Conservation (phyloP, 108 stramenopile genomes). For the Stephanodiscus minutulus region DNA sequence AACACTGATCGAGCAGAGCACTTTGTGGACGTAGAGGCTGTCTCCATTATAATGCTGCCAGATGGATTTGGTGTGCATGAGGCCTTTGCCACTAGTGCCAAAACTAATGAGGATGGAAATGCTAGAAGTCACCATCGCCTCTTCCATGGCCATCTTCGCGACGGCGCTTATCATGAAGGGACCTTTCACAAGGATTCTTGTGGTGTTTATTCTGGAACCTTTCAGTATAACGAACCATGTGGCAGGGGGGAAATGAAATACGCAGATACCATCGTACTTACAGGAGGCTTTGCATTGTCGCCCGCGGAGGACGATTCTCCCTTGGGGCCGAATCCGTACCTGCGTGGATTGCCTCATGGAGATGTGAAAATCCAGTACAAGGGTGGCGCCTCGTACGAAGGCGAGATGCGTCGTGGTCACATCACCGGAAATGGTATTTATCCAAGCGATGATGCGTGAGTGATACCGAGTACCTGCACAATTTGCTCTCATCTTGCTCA, state of each 20-base stretch:
- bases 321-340: slow-evolving; percentile 27
- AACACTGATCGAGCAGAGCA: slow-evolving; percentile 12
- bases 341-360: slow-evolving; percentile 21
- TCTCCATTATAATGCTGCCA: slow-evolving; percentile 19
- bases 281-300: slow-evolving; percentile 21
- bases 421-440: slow-evolving; percentile 34
- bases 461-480: background rate
- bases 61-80: slow-evolving; percentile 40
- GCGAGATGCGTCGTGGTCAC: slow-evolving; percentile 28
- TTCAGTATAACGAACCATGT: slow-evolving; percentile 13
- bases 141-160: slow-evolving; percentile 31
- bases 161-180: slow-evolving; percentile 13
- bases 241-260: slow-evolving; percentile 29
- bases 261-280: slow-evolving; percentile 14
- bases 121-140: slow-evolving; percentile 19
- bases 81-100: background rate
- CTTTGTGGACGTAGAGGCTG: slow-evolving; percentile 19
- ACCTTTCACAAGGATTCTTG: slow-evolving; percentile 16
- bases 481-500: background rate
- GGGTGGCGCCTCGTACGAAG: slow-evolving; percentile 27
- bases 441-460: slow-evolving; percentile 4
- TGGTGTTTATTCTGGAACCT: slow-evolving; percentile 24
- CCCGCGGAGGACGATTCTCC: background rate
- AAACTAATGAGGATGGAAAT: slow-evolving; percentile 7
- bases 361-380: slow-evolving; percentile 16